Evolutionary conservation across 2,329 filamentous ascomycete genomes (phyloP).

Genomic region (Geoglossum cookeanum): DNA sequence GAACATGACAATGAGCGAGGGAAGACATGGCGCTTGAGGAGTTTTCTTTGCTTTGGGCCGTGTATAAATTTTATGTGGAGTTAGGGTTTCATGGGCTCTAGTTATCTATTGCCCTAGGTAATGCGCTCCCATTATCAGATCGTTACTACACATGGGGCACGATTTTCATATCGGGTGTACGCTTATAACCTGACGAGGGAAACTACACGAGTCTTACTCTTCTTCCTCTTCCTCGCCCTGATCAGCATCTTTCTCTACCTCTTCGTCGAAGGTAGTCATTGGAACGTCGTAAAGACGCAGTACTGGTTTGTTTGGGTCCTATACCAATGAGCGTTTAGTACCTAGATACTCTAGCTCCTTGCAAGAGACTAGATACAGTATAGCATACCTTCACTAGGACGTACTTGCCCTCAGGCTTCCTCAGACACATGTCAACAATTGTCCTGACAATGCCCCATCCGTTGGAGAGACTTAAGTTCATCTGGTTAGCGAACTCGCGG

Average conservation of each 20-base stretch:
- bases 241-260: slow-evolving; percentile 48
- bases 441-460: slow-evolving; percentile 98
- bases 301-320: slow-evolving; percentile 91
- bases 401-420: slow-evolving; percentile 62
- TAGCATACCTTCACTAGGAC: slow-evolving; percentile 42
- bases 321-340: neutral
- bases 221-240: slow-evolving; percentile 38
- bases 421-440: slow-evolving; percentile 83
- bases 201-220: slow-evolving; percentile 10
- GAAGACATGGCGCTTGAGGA: neutral
- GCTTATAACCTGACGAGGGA: neutral
- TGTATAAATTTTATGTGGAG: neutral
- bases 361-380: neutral
- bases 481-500: slow-evolving; percentile 87
- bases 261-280: slow-evolving; percentile 73
- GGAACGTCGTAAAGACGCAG: slow-evolving; percentile 88
- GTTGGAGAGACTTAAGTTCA: slow-evolving; percentile 93
- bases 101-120: neutral
- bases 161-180: neutral
- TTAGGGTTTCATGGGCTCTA: neutral
- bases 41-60: too few relatives aligned
- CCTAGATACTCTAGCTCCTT: slow-evolving; percentile 25
- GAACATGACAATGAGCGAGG: too few relatives aligned
- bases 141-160: neutral
- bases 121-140: neutral